Conservation (phyloP, 2,329 filamentous ascomycete species). For the Cordyceps cicadae region DNA sequence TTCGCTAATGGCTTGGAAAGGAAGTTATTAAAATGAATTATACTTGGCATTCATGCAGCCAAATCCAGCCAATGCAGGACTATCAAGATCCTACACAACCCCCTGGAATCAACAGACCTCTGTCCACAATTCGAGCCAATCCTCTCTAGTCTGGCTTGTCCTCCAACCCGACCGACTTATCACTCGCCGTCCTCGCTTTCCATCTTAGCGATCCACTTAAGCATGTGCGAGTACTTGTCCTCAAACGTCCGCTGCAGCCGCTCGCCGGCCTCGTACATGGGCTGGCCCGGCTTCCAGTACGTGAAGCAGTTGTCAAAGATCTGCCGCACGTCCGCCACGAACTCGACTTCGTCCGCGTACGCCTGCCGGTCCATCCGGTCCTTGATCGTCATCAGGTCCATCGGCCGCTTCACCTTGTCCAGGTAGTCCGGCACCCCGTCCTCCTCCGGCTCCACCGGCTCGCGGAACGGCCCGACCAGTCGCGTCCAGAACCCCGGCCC, state of each 20-base stretch:
- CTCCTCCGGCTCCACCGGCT: conserved; percentile 47
- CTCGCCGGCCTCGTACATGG: conserved; percentile 47
- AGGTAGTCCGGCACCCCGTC: conserved; percentile 56
- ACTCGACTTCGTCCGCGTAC: conserved; percentile 46
- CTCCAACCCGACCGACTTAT: no score
- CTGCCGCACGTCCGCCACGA: conserved; percentile 49
- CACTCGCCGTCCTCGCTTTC: conserved; percentile 25
- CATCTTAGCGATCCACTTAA: conserved; percentile 52
- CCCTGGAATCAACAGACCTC: not conserved
- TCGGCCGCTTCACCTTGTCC: conserved; percentile 51
- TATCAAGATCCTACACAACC: no score
- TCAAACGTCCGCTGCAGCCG: conserved; percentile 51
- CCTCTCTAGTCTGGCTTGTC: not conserved
- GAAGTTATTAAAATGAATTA: not conserved
- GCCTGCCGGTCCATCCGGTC: conserved; percentile 47
- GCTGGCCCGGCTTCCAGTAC: conserved; percentile 51
- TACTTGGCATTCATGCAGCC: not conserved
- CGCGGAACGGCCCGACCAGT: conserved; percentile 53
- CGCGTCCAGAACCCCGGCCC: conserved; percentile 59
- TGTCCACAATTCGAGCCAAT: not conserved
- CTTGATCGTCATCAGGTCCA: conserved; percentile 55
- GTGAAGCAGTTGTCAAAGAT: conserved; percentile 57
- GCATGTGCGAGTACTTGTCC: conserved; percentile 51
- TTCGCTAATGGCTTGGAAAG: not conserved
- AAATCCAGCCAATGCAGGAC: not conserved